A percentile compares a stretch with the other conserved stretches of the same genome.
These are phyloP conservation scores for Chlamydomonas sp. DNA, from an alignment of 139 green algal species.

Conservation along the genomic window DNA sequence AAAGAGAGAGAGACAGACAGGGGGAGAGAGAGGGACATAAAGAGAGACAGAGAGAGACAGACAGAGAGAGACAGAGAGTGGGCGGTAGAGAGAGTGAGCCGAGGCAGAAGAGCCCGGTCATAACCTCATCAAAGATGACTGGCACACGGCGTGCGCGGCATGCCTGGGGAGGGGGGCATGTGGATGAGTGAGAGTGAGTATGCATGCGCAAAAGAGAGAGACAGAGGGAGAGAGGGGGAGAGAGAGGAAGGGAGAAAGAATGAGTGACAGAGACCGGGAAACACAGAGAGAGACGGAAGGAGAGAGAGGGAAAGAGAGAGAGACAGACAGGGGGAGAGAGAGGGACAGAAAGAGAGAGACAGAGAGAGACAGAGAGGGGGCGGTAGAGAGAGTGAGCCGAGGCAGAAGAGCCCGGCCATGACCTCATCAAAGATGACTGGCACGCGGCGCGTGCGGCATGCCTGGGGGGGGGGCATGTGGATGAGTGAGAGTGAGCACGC, in stretches of 20 bases:
- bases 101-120: too few relatives aligned
- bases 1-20: background rate
- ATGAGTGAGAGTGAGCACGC: background rate
- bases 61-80: background rate
- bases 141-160: slow-evolving; percentile 65
- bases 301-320: too few relatives aligned
- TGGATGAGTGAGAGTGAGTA: background rate
- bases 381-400: slow-evolving; percentile 65
- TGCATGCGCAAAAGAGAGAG: too few relatives aligned
- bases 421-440: slow-evolving; percentile 94
- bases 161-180: slow-evolving; percentile 20
- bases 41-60: background rate
- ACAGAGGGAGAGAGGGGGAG: too few relatives aligned
- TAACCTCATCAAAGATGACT: slow-evolving; percentile 93
- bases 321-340: background rate
- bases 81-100: too few relatives aligned
- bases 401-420: slow-evolving; percentile 82
- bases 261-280: too few relatives aligned
- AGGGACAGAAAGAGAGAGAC: background rate
- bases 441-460: slow-evolving; percentile 56
- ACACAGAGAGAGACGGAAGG: too few relatives aligned
- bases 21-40: background rate
- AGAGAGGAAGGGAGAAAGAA: too few relatives aligned
- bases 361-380: background rate
- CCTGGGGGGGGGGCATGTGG: slow-evolving; percentile 17